Base-by-base conservation (phyloP, 1,284 basidiomycete species). In the Microbotryum saponariae region DNA sequence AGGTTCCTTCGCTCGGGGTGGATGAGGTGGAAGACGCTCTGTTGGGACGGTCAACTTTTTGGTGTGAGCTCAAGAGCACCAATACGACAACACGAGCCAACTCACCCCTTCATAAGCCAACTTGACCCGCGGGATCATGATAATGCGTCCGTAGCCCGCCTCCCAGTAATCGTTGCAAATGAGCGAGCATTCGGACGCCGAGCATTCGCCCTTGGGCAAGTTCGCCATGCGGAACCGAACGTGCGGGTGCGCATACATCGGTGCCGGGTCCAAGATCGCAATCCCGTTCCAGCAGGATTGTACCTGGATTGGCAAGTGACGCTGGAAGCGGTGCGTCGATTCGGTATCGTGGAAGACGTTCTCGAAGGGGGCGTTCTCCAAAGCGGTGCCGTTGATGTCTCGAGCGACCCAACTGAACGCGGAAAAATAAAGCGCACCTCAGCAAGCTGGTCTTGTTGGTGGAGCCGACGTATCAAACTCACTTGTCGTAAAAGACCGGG, bases 201-300 rank as follows among this genome's bases (percentile, higher is more conserved):
- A 90, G 75, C 92, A 97, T 76, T 97, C 92, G 58, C 84, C 84
- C 33, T 91, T 86, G 9, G 80, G 80, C 57, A 81, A 70, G 60
- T 80, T 81, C 6, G 92, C 92, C 92, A 97, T 96, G 51, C 92
- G 82, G 83, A 97, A 97, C 63, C 84, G 82, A 60, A 94, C 87
- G 71, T 89, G 88, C 4, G 90, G 88, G 1, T 88, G 86, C 2
- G 82, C 80, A 77, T 97, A 97, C 77, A 96, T 87, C 4, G 92
- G 91, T 9, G 86, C 91, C 0, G 92, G 91, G 75, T 96, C 92
- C 54, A 96, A 82, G 4, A 97, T 80, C 23, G 91, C 91, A 67
- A 96, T 87, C 45, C 92, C 92, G 75, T 96, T 96, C 92, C 92
- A 96, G 77, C 92, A 97, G 5, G 87, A 88, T 77, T 96, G 92